Conservation (phyloP, 1,284 basidiomycete genomes). For the Amylostereum areolatum region DNA sequence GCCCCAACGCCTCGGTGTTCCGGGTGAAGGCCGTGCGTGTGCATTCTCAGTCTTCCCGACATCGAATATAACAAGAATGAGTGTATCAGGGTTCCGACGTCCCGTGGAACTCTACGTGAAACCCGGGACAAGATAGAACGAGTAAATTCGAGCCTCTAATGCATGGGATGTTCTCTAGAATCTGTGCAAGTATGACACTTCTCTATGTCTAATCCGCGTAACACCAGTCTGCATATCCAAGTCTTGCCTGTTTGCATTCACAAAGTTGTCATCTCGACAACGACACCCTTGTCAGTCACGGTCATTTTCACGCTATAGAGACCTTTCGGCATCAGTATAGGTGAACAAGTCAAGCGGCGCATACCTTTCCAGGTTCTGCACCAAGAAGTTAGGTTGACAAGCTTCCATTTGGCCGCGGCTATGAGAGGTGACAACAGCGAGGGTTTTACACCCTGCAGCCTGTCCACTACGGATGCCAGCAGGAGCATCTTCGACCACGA, state of each 20-base stretch:
- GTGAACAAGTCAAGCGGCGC: neutral
- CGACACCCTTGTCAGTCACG: neutral
- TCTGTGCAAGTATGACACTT: too few relatives aligned
- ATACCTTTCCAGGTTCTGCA: constrained; percentile 57
- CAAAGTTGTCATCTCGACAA: constrained; percentile 4
- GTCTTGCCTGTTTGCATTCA: too few relatives aligned
- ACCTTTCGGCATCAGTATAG: neutral
- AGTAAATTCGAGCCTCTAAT: too few relatives aligned
- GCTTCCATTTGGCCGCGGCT: constrained; percentile 55
- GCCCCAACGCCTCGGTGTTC: constrained; percentile 42
- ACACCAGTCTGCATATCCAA: too few relatives aligned
- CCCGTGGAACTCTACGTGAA: constrained; percentile 43
- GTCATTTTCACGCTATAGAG: constrained; percentile 36
- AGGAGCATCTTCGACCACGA: constrained; percentile 87
- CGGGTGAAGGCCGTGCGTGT: constrained; percentile 52
- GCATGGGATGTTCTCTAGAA: too few relatives aligned
- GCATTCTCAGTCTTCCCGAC: neutral
- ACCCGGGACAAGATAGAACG: neutral
- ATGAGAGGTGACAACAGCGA: constrained; percentile 79
- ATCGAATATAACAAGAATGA: neutral
- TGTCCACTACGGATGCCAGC: constrained; percentile 71
- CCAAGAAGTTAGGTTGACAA: constrained; percentile 52
- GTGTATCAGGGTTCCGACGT: constrained; percentile 37
- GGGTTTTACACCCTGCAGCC: constrained; percentile 73
- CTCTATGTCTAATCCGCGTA: too few relatives aligned